Evolutionary conservation across 352 stramenopile genomes (phyloP).

Genomic region (Globisporangium yorkense): DNA sequence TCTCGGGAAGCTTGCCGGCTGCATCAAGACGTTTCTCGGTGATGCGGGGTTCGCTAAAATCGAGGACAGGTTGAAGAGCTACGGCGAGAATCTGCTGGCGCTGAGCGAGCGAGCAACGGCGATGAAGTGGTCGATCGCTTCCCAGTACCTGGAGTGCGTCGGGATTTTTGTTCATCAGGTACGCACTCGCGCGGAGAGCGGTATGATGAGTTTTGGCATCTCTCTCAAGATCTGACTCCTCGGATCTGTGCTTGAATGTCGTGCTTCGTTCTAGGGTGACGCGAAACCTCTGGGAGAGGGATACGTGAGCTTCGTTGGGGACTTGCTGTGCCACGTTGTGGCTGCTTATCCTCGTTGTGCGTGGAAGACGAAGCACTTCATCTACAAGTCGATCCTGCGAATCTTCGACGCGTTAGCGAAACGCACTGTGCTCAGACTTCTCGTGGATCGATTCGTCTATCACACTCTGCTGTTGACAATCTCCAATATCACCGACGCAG

Average conservation of each 20-base stretch:
- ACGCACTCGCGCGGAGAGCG: background rate
- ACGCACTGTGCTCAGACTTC: conserved; percentile 25
- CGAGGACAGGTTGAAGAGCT: conserved; percentile 55
- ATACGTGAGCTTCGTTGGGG: conserved; percentile 47
- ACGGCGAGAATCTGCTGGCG: conserved; percentile 64
- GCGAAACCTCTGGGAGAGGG: conserved; percentile 28
- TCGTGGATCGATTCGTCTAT: conserved; percentile 49
- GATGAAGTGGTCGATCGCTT: conserved; percentile 54
- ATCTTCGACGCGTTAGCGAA: conserved; percentile 37
- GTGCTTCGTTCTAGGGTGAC: conserved; percentile 13
- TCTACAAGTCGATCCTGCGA: conserved; percentile 46
- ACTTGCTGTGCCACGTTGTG: conserved; percentile 56
- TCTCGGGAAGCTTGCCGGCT: conserved; percentile 35
- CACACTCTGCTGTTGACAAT: conserved; percentile 63
- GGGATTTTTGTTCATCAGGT: conserved; percentile 52
- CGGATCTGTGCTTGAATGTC: background rate
- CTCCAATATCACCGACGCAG: conserved; percentile 48
- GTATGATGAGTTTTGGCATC: background rate
- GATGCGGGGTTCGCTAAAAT: conserved; percentile 52
- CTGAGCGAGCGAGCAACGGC: conserved; percentile 40
- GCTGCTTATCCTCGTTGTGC: conserved; percentile 53
- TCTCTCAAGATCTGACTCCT: background rate
- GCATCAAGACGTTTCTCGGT: conserved; percentile 49
- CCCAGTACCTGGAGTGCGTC: conserved; percentile 50
- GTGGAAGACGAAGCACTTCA: conserved; percentile 48